phyloP scores from a whole-genome alignment of 176 grass and related monocot genomes.

The Carex cristatella region DNA sequence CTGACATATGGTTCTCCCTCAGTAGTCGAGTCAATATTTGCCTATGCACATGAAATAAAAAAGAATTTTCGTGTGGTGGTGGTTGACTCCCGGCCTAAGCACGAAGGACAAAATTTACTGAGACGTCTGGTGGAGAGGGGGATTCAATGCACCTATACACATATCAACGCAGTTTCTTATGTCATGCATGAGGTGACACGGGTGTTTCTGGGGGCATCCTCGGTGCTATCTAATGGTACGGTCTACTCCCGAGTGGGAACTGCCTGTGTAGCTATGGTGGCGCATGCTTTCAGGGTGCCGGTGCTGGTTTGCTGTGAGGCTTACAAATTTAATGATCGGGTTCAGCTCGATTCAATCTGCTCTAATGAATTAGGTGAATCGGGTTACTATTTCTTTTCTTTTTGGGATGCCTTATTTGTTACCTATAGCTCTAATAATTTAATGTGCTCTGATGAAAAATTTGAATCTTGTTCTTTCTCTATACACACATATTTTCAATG shows the following conservation, averaged over 20 bases:
- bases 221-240: constrained; percentile 66
- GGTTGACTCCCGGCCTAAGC: constrained; percentile 63
- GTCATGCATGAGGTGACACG: constrained; percentile 78
- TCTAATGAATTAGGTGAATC: constrained; percentile 69
- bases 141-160: constrained; percentile 62
- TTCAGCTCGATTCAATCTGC: constrained; percentile 85
- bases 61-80: constrained; percentile 58
- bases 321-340: constrained; percentile 86
- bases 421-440: neutral
- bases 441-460: neutral
- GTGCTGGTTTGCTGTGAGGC: constrained; percentile 78
- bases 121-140: constrained; percentile 48
- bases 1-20: constrained; percentile 67
- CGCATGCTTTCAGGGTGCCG: constrained; percentile 55
- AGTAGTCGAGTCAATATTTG: constrained; percentile 71
- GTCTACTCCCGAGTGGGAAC: constrained; percentile 73
- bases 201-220: constrained; percentile 70
- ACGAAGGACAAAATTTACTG: constrained; percentile 56
- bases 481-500: neutral
- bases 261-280: constrained; percentile 67
- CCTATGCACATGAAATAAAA: constrained; percentile 48
- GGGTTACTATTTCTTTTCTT: neutral
- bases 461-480: neutral
- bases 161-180: constrained; percentile 73
- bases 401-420: neutral